Evolutionary conservation across 305 asterid species (phyloP), one percentile per base, ranked within the genome.

Genomic region (Salvia sclarea): DNA sequence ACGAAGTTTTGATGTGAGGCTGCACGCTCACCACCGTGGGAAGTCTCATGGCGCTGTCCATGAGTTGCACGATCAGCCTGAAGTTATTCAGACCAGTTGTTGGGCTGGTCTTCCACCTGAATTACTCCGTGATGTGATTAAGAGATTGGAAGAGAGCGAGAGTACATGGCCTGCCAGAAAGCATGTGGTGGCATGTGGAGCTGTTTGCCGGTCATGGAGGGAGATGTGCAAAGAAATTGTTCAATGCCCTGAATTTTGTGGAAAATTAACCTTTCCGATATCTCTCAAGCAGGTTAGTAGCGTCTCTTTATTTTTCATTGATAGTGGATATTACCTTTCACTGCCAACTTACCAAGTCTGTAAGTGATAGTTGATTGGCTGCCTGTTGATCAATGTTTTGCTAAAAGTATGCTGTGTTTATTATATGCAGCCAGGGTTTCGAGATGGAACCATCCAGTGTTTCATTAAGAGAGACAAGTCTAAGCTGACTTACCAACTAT

Each of bases 101-200:
- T 92, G 98, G 98, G 90, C 95, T 47, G 64, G 78, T 61, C 95
- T 92, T 45, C 98, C 98, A 2, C 89, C 96, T 2, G 98, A 92
- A 79, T 79, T 92, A 55, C 96, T 92, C 14, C 82, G 88, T 1
- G 97, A 92, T 60, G 92, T 92, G 63, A 86, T 90, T 22, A 84
- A 80, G 64, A 86, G 97, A 79, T 66, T 92, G 84, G 98, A 92
- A 80, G 87, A 84, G 47, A 88, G 85, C 72, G 98, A 90, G 85
- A 81, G 82, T 72, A 75, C 90, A 8, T 92, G 97, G 97, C 97
- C 98, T 47, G 80, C 90, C 18, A 83, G 98, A 56, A 90, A 81
- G 79, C 82, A 88, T 47, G 84, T 90, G 4, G 98, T 92, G 43
- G 96, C 90, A 0, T 92, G 97, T 78, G 89, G 90, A 14, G 83